Evolutionary conservation across 345 rosid genomes (phyloP).

Genomic region (Syzygium oleosum): DNA sequence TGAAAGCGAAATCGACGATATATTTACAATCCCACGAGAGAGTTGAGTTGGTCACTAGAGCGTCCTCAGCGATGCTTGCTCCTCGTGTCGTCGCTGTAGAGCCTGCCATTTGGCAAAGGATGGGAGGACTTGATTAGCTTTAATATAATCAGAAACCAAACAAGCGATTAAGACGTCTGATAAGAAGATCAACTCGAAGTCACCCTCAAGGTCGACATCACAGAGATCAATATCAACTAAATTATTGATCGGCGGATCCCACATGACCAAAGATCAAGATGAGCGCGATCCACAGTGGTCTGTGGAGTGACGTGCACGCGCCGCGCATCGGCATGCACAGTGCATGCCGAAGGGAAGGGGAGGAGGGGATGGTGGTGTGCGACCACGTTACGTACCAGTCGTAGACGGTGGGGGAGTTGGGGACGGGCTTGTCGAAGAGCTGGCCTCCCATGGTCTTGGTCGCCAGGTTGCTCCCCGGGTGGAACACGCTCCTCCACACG

Average conservation of each 20-base stretch:
- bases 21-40: neutral
- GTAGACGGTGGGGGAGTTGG: constrained; percentile 88
- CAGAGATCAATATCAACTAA: neutral
- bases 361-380: neutral
- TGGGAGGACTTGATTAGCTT: neutral
- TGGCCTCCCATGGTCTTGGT: constrained; percentile 55
- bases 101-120: constrained; percentile 30
- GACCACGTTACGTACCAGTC: constrained; percentile 53
- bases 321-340: neutral
- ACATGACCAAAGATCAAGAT: neutral
- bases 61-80: constrained; percentile 54
- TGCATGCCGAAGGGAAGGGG: neutral
- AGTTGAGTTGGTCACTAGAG: neutral
- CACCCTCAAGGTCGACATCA: neutral
- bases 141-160: neutral
- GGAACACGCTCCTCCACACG: constrained; percentile 98
- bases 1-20: neutral
- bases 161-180: neutral
- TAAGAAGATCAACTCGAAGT: accelerated
- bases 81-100: constrained; percentile 84
- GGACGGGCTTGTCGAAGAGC: constrained; percentile 71
- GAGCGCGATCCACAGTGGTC: neutral
- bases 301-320: neutral
- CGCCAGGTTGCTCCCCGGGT: constrained; percentile 94
- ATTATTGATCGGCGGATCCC: neutral